These are phyloP conservation scores for Cyclotella sp. DNA, from an alignment of 108 stramenopile genomes.

Conservation along the genomic window DNA sequence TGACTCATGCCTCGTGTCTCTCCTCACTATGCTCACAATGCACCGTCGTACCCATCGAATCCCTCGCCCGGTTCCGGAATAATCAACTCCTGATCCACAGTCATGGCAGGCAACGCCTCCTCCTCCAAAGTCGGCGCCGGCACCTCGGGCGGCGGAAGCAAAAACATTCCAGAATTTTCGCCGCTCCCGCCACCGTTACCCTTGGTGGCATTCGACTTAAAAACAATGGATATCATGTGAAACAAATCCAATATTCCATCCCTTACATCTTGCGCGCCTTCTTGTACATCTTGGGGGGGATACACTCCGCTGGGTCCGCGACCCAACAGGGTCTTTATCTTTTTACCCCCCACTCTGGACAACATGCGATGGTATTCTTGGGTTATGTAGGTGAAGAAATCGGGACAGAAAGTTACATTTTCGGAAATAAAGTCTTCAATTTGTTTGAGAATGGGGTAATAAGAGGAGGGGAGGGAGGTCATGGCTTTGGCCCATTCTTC, in stretches of 20 bases:
- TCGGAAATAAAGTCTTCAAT: constrained; percentile 70
- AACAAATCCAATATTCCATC: constrained; percentile 54
- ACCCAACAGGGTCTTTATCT: constrained; percentile 44
- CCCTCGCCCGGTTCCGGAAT: constrained; percentile 36
- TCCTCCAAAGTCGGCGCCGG: not conserved
- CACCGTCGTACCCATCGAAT: constrained; percentile 47
- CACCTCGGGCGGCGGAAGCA: constrained; percentile 29
- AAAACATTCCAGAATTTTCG: constrained; percentile 30
- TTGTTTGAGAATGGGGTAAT: constrained; percentile 53
- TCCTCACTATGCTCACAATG: constrained; percentile 45
- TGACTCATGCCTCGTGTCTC: too few relatives aligned
- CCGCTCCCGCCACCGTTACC: not conserved
- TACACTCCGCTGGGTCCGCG: constrained; percentile 48
- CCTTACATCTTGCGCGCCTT: constrained; percentile 38
- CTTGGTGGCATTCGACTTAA: constrained; percentile 27
- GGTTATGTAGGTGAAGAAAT: constrained; percentile 65
- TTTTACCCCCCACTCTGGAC: constrained; percentile 42
- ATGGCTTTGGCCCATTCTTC: constrained; percentile 70
- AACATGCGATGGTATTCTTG: constrained; percentile 60
- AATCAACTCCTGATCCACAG: constrained; percentile 37
- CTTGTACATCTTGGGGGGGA: constrained; percentile 49
- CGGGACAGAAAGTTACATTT: constrained; percentile 69
- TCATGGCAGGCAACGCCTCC: constrained; percentile 15
- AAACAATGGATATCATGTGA: constrained; percentile 48
- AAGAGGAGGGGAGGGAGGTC: constrained; percentile 57